These are phyloP conservation scores for Alternaria tenuissima DNA, from an alignment of 2,329 filamentous ascomycete genomes.

Conservation along the genomic window DNA sequence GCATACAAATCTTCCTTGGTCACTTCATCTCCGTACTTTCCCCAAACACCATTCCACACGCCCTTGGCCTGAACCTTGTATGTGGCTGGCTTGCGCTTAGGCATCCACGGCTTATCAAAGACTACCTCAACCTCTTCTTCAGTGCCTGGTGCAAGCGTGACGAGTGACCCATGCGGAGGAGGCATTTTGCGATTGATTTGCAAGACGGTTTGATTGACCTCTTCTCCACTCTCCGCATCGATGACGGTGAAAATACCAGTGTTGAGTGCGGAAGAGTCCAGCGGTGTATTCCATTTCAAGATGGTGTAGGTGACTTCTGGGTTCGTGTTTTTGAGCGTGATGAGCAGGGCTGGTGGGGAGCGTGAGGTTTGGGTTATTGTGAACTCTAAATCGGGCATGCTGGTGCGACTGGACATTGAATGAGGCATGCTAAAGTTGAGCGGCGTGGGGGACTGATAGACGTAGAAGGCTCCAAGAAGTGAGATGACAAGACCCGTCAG, in stretches of 20 bases:
- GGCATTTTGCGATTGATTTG: slow-evolving; percentile 51
- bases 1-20: slow-evolving; percentile 37
- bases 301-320: slow-evolving; percentile 47
- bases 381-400: slow-evolving; percentile 40
- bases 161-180: slow-evolving; percentile 45
- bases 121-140: slow-evolving; percentile 47
- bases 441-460: slow-evolving; percentile 32
- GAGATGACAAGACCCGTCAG: slow-evolving; percentile 37
- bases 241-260: slow-evolving; percentile 50
- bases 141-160: slow-evolving; percentile 47
- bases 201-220: slow-evolving; percentile 40
- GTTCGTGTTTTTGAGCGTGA: slow-evolving; percentile 50
- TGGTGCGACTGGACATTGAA: slow-evolving; percentile 6
- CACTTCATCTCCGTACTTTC: slow-evolving; percentile 33
- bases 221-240: slow-evolving; percentile 36
- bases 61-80: slow-evolving; percentile 50
- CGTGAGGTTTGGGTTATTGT: slow-evolving; percentile 40
- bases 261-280: slow-evolving; percentile 50
- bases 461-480: slow-evolving; percentile 41
- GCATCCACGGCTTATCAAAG: slow-evolving; percentile 51
- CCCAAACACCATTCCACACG: slow-evolving; percentile 48
- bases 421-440: slow-evolving; percentile 36
- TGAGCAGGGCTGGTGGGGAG: slow-evolving; percentile 43
- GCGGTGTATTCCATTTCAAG: slow-evolving; percentile 52
- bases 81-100: slow-evolving; percentile 43